phyloP scores from a whole-genome alignment of 371 early-diverging fungal genomes.

The Synchytrium microbalum region DNA sequence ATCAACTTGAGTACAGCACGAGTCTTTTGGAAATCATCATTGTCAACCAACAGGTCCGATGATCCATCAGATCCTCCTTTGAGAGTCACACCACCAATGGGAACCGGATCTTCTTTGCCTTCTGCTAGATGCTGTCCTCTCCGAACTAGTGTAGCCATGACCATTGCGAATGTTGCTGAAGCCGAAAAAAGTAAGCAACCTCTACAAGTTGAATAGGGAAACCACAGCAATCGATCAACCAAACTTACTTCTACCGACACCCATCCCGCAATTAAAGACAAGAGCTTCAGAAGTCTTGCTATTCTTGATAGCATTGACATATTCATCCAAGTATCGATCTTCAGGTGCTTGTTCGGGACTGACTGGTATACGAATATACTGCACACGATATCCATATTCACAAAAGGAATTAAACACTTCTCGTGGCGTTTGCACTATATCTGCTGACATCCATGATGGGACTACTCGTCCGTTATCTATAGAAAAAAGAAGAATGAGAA shows the following conservation, averaged over 20 bases:
- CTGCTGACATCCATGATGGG: slow-evolving; percentile 57
- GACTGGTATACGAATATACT: slow-evolving; percentile 58
- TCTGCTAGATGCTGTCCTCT: slow-evolving; percentile 42
- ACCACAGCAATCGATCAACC: not conserved
- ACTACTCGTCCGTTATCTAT: slow-evolving; percentile 48
- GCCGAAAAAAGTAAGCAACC: not conserved
- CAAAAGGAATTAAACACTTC: slow-evolving; percentile 51
- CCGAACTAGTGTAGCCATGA: slow-evolving; percentile 51
- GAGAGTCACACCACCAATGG: slow-evolving; percentile 6
- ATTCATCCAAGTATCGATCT: slow-evolving; percentile 62
- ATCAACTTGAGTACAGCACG: slow-evolving; percentile 48
- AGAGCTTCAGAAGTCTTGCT: slow-evolving; percentile 47
- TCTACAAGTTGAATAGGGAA: not conserved
- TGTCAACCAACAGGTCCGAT: slow-evolving; percentile 25
- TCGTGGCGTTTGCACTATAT: slow-evolving; percentile 52
- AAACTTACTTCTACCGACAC: slow-evolving; percentile 59
- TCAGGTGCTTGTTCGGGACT: slow-evolving; percentile 60
- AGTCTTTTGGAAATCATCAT: slow-evolving; percentile 39
- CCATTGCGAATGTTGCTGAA: slow-evolving; percentile 57
- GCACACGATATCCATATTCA: slow-evolving; percentile 39
- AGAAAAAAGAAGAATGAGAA: too few relatives aligned
- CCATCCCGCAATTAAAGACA: slow-evolving; percentile 69
- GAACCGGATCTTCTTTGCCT: slow-evolving; percentile 43
- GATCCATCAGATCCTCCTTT: slow-evolving; percentile 12
- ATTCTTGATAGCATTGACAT: slow-evolving; percentile 43